phyloP scores from a whole-genome alignment of 805 yeast species.

The Wickerhamiella domercqiae region DNA sequence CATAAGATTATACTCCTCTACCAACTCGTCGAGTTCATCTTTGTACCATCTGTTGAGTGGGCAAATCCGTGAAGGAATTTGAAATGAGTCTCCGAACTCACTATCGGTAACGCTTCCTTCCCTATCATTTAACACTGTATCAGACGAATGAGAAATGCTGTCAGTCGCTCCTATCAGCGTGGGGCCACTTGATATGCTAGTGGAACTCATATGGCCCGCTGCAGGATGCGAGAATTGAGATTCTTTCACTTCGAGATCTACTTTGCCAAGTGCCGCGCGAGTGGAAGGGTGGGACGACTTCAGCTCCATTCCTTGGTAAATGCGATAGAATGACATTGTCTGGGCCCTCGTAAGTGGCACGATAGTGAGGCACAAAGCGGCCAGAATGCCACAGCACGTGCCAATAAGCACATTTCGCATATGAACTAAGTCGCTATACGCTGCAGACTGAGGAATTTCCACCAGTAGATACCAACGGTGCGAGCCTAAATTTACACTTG shows the following conservation, averaged over 20 bases:
- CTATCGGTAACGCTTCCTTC: background rate
- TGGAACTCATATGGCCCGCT: too few relatives aligned
- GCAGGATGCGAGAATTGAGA: too few relatives aligned
- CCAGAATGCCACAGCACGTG: constrained; percentile 10
- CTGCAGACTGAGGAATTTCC: constrained; percentile 5
- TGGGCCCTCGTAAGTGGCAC: constrained; percentile 12
- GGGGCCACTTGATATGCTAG: background rate
- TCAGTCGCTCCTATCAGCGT: background rate
- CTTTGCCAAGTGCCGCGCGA: background rate
- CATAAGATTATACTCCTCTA: constrained; percentile 85
- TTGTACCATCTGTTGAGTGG: constrained; percentile 10
- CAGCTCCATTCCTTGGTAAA: constrained; percentile 14
- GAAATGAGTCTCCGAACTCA: constrained; percentile 3
- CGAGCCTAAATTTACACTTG: constrained; percentile 6
- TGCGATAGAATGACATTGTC: constrained; percentile 12
- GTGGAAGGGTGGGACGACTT: background rate
- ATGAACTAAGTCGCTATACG: constrained; percentile 5
- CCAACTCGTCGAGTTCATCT: constrained; percentile 78
- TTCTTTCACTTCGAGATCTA: background rate
- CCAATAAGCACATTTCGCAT: constrained; percentile 12
- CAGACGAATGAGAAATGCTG: too few relatives aligned
- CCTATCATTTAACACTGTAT: background rate
- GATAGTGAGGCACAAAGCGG: constrained; percentile 8
- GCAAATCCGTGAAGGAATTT: constrained; percentile 10
- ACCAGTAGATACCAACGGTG: constrained; percentile 12